Percentiles rank a stretch among this genome's conserved stretches.
Evolutionary conservation across 2,329 filamentous ascomycete genomes (phyloP).

Genomic region (Elsinoe arachidis): DNA sequence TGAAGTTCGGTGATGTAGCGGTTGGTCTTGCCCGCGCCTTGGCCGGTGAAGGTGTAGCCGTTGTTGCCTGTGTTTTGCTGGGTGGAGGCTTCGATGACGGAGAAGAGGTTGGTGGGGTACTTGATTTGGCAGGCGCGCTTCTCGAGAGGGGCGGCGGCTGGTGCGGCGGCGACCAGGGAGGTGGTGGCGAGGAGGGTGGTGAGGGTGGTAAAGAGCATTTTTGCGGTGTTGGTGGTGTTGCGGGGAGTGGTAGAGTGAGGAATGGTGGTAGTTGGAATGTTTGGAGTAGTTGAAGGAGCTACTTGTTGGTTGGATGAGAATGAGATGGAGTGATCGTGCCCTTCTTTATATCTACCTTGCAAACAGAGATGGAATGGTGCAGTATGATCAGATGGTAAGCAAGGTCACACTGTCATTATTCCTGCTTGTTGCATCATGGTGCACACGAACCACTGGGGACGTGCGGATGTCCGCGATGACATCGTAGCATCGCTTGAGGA

Average conservation of each 20-base stretch:
- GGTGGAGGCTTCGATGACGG: not conserved
- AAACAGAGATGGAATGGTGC: too few relatives aligned
- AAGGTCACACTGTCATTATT: not conserved
- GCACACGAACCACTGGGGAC: not conserved
- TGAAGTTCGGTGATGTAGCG: constrained; percentile 8
- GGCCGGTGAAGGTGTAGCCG: constrained; percentile 7
- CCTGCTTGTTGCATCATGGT: not conserved
- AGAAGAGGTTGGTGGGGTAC: constrained; percentile 9
- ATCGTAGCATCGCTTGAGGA: not conserved
- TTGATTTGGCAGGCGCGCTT: not conserved
- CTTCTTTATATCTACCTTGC: constrained; percentile 1
- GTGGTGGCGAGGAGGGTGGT: constrained; percentile 6
- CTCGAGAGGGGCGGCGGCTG: not conserved
- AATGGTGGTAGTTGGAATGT: not conserved
- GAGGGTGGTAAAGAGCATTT: constrained; percentile 3
- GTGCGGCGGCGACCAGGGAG: not conserved
- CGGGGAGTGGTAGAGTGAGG: not conserved
- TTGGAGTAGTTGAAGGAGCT: not conserved
- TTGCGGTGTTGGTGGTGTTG: not conserved
- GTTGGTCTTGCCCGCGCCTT: constrained; percentile 5
- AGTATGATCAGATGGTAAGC: not conserved
- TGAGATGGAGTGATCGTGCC: not conserved
- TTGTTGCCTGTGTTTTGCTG: constrained; percentile 5
- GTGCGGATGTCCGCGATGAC: not conserved
- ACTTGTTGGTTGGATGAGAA: too few relatives aligned